Conservation (phyloP, 352 stramenopile genomes). For the Phytophthora melonis region DNA sequence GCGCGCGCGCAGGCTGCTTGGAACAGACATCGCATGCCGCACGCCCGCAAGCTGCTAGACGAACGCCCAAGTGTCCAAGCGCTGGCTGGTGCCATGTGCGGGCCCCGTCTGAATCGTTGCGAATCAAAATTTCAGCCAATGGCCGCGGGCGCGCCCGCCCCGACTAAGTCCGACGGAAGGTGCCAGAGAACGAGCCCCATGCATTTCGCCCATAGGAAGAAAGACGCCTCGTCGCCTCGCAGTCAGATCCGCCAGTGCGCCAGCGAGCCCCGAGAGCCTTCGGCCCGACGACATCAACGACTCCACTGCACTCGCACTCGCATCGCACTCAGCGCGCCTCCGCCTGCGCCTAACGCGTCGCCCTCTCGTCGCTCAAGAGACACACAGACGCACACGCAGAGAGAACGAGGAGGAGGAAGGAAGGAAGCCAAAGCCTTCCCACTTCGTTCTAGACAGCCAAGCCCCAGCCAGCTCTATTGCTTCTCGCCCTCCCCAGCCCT, state of each 20-base stretch:
- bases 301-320: constrained; percentile 16
- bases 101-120: constrained; percentile 1
- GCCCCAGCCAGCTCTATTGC: neutral
- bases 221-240: constrained; percentile 1
- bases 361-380: constrained; percentile 26
- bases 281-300: neutral
- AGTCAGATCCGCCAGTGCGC: neutral
- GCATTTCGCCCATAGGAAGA: constrained; percentile 11
- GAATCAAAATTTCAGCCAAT: constrained; percentile 34
- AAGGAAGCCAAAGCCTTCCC: constrained; percentile 9
- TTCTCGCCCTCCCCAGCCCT: too few relatives aligned
- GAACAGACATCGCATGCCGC: neutral
- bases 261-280: neutral
- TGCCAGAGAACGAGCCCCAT: constrained; percentile 23
- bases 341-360: constrained; percentile 15
- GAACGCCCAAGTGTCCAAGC: neutral
- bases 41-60: too few relatives aligned
- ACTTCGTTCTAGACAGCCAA: constrained; percentile 1
- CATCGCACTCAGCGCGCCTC: constrained; percentile 22
- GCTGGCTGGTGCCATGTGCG: neutral
- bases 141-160: too few relatives aligned
- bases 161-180: constrained; percentile 23
- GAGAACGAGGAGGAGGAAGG: neutral
- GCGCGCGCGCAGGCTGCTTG: too few relatives aligned
- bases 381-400: neutral